A percentile compares a stretch with the other conserved stretches of the same genome.
Conservation (phyloP, 2,329 filamentous ascomycete genomes). For the Stromatinia cepivora region DNA sequence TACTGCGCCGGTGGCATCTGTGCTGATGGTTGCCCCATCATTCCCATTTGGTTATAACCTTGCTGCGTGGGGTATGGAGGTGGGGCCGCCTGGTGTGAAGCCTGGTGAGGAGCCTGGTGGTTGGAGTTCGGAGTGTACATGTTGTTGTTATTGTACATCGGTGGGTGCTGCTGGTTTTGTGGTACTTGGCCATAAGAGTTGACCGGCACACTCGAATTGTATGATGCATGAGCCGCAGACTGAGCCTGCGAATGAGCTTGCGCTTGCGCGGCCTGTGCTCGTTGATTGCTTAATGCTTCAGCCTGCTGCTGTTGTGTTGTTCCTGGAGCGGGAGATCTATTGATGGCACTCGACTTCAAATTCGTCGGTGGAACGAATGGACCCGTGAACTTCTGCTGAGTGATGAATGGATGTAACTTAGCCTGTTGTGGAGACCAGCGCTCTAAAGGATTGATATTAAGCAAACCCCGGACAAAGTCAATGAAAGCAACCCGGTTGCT, state of each 20-base stretch:
- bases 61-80: conserved; percentile 77
- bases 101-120: conserved; percentile 43
- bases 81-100: conserved; percentile 59
- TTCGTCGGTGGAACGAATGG: conserved; percentile 98
- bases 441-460: conserved; percentile 94
- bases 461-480: conserved; percentile 89
- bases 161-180: conserved; percentile 64
- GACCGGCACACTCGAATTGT: conserved; percentile 7
- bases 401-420: conserved; percentile 97
- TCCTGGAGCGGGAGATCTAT: conserved; percentile 85
- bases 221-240: conserved; percentile 58
- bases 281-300: conserved; percentile 89
- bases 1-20: conserved; percentile 69
- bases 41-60: conserved; percentile 71
- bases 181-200: conserved; percentile 43
- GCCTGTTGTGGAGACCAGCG: conserved; percentile 98
- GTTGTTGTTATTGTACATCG: conserved; percentile 75
- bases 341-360: conserved; percentile 80
- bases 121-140: conserved; percentile 69
- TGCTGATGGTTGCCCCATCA: conserved; percentile 61
- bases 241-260: conserved; percentile 51
- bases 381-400: conserved; percentile 93
- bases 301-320: conserved; percentile 96
- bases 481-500: conserved; percentile 97
- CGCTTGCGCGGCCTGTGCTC: conserved; percentile 69